Conservation (phyloP, 164 flowering plant species). For the Tetracentron sinense region DNA sequence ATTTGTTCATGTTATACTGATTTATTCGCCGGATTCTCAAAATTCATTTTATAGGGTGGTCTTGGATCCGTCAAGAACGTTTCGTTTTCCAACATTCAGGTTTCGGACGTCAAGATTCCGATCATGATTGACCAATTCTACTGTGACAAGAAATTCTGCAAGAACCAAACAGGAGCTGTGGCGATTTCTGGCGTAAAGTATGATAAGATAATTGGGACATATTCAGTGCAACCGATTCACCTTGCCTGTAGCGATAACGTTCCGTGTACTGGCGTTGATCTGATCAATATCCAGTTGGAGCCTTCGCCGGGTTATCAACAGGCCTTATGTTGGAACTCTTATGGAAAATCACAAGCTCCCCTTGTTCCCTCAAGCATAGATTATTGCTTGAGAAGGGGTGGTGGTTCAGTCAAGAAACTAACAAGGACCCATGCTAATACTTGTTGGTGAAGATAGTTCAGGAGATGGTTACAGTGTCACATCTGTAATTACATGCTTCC, state of each 20-base stretch:
- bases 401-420: slow-evolving; percentile 27
- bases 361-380: slow-evolving; percentile 65
- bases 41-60: slow-evolving; percentile 53
- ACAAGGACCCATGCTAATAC: slow-evolving; percentile 36
- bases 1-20: background rate
- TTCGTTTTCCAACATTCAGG: slow-evolving; percentile 66
- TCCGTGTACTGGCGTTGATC: slow-evolving; percentile 66
- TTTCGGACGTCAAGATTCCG: slow-evolving; percentile 59
- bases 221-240: slow-evolving; percentile 54
- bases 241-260: slow-evolving; percentile 61
- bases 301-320: slow-evolving; percentile 29
- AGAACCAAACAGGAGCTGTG: slow-evolving; percentile 75
- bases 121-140: slow-evolving; percentile 83
- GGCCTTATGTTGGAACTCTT: slow-evolving; percentile 68
- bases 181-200: slow-evolving; percentile 57
- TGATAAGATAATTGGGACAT: slow-evolving; percentile 57
- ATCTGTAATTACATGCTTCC: slow-evolving; percentile 15
- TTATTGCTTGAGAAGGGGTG: slow-evolving; percentile 53
- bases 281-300: slow-evolving; percentile 45
- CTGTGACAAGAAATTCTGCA: slow-evolving; percentile 62
- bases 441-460: slow-evolving; percentile 19
- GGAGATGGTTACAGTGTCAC: background rate
- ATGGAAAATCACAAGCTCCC: slow-evolving; percentile 61
- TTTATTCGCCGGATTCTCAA: background rate
- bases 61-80: slow-evolving; percentile 58